A percentile compares a stretch with the other conserved stretches of the same genome.
These are phyloP conservation scores for Juglanconis oblonga DNA, from an alignment of 2,329 filamentous ascomycete genomes.

Conservation along the genomic window DNA sequence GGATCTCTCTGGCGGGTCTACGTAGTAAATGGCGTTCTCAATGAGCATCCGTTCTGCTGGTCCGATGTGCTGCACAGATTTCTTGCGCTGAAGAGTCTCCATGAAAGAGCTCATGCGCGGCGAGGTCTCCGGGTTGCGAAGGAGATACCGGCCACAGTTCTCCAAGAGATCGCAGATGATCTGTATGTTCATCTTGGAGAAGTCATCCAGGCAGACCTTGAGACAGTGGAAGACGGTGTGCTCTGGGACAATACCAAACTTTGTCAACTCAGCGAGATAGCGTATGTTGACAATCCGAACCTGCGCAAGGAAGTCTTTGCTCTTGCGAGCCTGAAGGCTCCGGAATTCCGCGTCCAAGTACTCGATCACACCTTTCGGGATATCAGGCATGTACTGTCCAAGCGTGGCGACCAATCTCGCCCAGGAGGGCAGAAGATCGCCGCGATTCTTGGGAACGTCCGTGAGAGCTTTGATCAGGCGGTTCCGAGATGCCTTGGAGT, in stretches of 20 bases:
- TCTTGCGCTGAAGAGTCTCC: constrained; percentile 93
- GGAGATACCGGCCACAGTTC: constrained; percentile 90
- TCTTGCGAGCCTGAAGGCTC: constrained; percentile 92
- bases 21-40: constrained; percentile 96
- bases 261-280: constrained; percentile 96
- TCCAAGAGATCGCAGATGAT: constrained; percentile 95
- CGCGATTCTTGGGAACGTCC: constrained; percentile 90
- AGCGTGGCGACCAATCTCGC: constrained; percentile 90
- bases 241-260: constrained; percentile 96
- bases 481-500: constrained; percentile 96
- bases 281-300: constrained; percentile 92
- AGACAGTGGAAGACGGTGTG: constrained; percentile 99
- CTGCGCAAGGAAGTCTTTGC: constrained; percentile 94
- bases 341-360: constrained; percentile 96
- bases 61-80: constrained; percentile 89
- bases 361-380: constrained; percentile 86
- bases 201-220: constrained; percentile 95
- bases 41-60: constrained; percentile 97
- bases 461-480: constrained; percentile 88
- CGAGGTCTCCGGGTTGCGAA: constrained; percentile 88
- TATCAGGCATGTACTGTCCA: constrained; percentile 88
- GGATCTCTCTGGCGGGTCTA: constrained; percentile 88
- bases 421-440: constrained; percentile 87
- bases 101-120: constrained; percentile 92
- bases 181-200: constrained; percentile 98